A percentile compares a stretch with the other conserved stretches of the same genome.
Evolutionary conservation across 2,329 filamentous ascomycete genomes (phyloP).

Genomic region (Capronia coronata): DNA sequence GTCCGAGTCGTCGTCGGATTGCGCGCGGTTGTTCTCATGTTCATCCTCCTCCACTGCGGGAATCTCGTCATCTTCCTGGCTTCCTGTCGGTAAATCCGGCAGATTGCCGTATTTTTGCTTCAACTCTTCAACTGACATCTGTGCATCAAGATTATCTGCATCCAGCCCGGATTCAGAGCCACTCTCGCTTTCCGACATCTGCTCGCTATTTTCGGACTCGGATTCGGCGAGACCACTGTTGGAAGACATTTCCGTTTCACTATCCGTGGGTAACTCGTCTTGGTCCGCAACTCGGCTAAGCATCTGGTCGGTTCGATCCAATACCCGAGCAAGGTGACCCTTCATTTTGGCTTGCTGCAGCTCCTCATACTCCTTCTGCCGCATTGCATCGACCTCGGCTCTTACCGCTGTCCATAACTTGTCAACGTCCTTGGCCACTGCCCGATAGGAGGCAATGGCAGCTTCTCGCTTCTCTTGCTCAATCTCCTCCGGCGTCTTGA

Average conservation of each 20-base stretch:
- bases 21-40: conserved; percentile 23
- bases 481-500: conserved; percentile 58
- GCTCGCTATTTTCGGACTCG: conserved; percentile 35
- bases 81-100: conserved; percentile 21
- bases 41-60: conserved; percentile 1
- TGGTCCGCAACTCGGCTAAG: conserved; percentile 37
- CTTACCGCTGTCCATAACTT: conserved; percentile 55
- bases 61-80: neutral
- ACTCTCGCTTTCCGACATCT: conserved; percentile 42
- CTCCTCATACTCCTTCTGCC: conserved; percentile 54
- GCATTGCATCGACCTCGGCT: conserved; percentile 51
- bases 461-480: conserved; percentile 67
- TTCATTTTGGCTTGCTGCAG: conserved; percentile 51
- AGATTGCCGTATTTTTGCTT: conserved; percentile 43
- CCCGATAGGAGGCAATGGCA: conserved; percentile 62
- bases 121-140: conserved; percentile 43
- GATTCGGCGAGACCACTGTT: conserved; percentile 34
- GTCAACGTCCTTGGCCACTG: conserved; percentile 60
- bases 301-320: conserved; percentile 53
- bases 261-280: conserved; percentile 20
- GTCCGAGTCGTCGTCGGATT: conserved; percentile 30
- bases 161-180: conserved; percentile 41
- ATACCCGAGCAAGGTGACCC: conserved; percentile 45
- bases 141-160: conserved; percentile 40
- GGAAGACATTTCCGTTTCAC: conserved; percentile 26